A percentile compares a stretch with the other conserved stretches of the same genome.
phyloP scores from a whole-genome alignment of 768 basidiomycete species.

The Bullera alba region DNA sequence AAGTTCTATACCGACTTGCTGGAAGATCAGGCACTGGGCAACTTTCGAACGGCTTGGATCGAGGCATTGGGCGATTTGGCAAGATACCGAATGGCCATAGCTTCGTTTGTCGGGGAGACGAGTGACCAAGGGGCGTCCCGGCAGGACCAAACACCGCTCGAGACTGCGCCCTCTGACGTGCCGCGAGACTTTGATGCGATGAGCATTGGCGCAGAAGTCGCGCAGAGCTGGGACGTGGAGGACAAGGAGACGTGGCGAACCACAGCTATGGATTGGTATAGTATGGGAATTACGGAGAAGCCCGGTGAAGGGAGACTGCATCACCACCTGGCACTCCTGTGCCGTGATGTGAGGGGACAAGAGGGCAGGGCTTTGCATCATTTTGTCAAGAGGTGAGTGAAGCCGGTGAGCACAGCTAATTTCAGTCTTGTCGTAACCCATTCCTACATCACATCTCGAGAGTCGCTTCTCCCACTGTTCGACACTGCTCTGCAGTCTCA shows the following conservation, averaged over 20 bases:
- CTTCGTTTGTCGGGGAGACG: constrained; percentile 55
- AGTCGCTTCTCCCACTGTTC: constrained; percentile 85
- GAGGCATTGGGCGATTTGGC: constrained; percentile 96
- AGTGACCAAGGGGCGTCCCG: neutral
- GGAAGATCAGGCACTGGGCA: constrained; percentile 65
- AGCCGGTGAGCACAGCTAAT: neutral
- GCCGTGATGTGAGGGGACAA: constrained; percentile 72
- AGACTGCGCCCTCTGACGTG: constrained; percentile 54
- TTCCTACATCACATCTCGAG: constrained; percentile 78
- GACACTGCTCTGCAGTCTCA: constrained; percentile 64
- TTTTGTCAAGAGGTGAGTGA: constrained; percentile 78
- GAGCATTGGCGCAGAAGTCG: constrained; percentile 77
- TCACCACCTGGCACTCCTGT: constrained; percentile 83
- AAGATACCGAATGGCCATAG: constrained; percentile 90
- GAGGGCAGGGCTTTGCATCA: constrained; percentile 84
- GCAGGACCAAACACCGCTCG: neutral
- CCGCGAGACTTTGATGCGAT: constrained; percentile 26
- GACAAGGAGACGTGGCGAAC: constrained; percentile 80
- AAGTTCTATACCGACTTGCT: constrained; percentile 83
- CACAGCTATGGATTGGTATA: constrained; percentile 90
- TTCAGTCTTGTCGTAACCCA: constrained; percentile 82
- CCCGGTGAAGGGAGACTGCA: constrained; percentile 93
- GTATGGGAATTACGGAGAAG: constrained; percentile 71
- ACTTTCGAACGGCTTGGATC: constrained; percentile 79
- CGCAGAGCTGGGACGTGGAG: constrained; percentile 69